Evolutionary conservation across 345 rosid genomes (phyloP).

Genomic region (Firmiana major): DNA sequence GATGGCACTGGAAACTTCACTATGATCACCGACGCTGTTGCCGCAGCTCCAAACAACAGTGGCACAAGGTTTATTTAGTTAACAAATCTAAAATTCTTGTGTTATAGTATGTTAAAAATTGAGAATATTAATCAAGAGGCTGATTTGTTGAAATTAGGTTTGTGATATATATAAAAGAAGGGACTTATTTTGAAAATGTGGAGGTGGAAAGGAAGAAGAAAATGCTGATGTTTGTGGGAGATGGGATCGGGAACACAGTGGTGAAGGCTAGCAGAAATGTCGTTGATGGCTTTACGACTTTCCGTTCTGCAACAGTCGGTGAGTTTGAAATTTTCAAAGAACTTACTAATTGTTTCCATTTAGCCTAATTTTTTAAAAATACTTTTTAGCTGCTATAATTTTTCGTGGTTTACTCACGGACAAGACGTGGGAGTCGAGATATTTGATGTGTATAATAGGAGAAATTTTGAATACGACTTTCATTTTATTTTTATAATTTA

Average conservation of each 20-base stretch:
- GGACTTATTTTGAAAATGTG: conserved; percentile 66
- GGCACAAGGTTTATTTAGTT: conserved; percentile 38
- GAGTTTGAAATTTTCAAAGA: conserved; percentile 17
- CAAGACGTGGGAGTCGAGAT: no score
- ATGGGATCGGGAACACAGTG: conserved; percentile 71
- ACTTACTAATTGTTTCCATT: no score
- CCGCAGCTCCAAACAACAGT: conserved; percentile 65
- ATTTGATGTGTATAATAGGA: no score
- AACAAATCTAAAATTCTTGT: background rate
- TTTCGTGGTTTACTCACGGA: no score
- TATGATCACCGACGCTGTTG: conserved; percentile 55
- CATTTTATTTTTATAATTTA: no score
- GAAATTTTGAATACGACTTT: no score
- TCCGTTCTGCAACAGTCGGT: conserved; percentile 89
- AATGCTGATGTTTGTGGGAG: conserved; percentile 70
- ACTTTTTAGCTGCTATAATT: no score
- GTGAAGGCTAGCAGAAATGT: conserved; percentile 55
- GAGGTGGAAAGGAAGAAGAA: conserved; percentile 58
- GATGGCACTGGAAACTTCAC: conserved; percentile 72
- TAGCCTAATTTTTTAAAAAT: no score
- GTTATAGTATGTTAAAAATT: background rate
- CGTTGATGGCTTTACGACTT: conserved; percentile 73
- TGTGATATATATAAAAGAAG: conserved; percentile 70
- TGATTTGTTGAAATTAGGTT: conserved; percentile 35
- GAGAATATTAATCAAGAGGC: background rate